Conservation (phyloP, 1,284 basidiomycete genomes). For the Pseudozyma sp. region DNA sequence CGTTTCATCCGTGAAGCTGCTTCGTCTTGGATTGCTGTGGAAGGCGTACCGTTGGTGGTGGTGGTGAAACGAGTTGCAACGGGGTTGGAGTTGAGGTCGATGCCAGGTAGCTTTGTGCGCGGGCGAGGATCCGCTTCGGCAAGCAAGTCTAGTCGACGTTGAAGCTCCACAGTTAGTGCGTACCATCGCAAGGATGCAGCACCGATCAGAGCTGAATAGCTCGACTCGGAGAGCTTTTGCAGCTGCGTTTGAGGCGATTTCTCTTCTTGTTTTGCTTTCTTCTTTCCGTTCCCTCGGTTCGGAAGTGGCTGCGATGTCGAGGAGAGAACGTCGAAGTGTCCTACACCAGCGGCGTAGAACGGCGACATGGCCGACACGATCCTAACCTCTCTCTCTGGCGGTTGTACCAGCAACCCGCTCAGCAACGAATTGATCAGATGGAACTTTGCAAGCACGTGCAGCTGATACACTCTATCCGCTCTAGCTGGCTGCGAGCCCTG, state of each 20-base stretch:
- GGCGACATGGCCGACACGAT: conserved; percentile 58
- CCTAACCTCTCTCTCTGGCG: conserved; percentile 57
- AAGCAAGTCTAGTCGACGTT: conserved; percentile 54
- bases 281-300: not conserved
- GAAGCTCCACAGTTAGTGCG: conserved; percentile 52
- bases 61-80: conserved; percentile 1
- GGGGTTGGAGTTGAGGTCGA: conserved; percentile 33
- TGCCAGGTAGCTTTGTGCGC: conserved; percentile 52
- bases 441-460: conserved; percentile 54
- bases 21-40: conserved; percentile 4
- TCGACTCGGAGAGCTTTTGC: conserved; percentile 16
- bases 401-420: conserved; percentile 52
- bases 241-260: not conserved
- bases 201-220: conserved; percentile 33
- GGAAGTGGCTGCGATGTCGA: not conserved
- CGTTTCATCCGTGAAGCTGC: conserved; percentile 18
- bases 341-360: conserved; percentile 59
- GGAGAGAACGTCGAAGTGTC: conserved; percentile 37
- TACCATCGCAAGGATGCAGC: conserved; percentile 52
- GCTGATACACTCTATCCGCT: conserved; percentile 27
- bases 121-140: conserved; percentile 59
- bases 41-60: not conserved
- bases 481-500: not conserved
- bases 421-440: conserved; percentile 62
- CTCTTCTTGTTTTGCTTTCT: not conserved